Base-by-base conservation (phyloP, 768 basidiomycete species). In the Pleurotus eryngii region DNA sequence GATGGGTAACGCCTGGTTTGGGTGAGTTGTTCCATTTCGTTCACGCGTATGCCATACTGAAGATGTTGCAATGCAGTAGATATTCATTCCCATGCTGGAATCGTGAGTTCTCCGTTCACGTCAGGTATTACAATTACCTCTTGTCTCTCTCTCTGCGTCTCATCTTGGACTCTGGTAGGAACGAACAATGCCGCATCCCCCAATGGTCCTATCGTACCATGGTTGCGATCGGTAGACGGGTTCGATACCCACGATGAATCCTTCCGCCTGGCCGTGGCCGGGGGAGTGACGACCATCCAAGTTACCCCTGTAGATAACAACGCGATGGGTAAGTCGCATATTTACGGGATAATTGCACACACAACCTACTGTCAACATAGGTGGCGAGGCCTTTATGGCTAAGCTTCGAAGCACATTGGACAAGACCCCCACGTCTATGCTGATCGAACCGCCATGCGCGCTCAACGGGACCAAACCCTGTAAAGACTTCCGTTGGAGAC, bases 251-350 rank as follows among this genome's bases (percentile, higher is more conserved):
- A 93, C 59, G 94, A 95, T 65, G 83, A 86, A 40, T 78, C 86
- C 1, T 87, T 86, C 67, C 76, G 76, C 56, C 76, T 92, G 14
- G 82, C 90, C 2, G 86, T 94, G 55, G 81, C 95, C 3, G 94
- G 94, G 9, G 95, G 95, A 12, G 87, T 96, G 35, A 96, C 95
- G 0, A 88, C 92, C 2, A 85, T 82, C 14, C 88, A 92, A 63
- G 76, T 95, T 40, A 73, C 95, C 3, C 90, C 94, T 7, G 94
- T 92, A 5, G 85, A 81, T 55, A 80, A 69, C 24, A 89, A 91
- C 70, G 84, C 82, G 40, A 89, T 92, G 49, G 90, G 90, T 89
- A 62, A 49, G 58, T 58, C 26, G 14, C 27, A 39, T 37, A n/a
- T n/a, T 27, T 20, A 42, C 20, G 11, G 35, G 50, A 7, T 20